phyloP scores from a whole-genome alignment of 129 eudicot genomes.

The Chrysanthemum makinoi region DNA sequence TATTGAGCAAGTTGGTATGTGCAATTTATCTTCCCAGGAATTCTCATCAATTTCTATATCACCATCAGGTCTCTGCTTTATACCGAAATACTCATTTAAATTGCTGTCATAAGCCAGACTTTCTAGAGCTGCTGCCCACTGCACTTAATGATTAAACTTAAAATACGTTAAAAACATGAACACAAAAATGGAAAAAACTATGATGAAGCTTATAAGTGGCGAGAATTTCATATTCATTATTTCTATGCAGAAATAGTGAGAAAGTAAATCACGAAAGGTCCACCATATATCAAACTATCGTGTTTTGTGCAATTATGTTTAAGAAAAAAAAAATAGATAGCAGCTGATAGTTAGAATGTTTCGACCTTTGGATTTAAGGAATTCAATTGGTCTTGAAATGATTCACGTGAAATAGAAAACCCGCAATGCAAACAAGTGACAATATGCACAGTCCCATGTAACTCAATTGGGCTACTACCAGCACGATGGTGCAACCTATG shows the following conservation, averaged over 20 bases:
- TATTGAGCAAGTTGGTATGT: slow-evolving; percentile 59
- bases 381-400: slow-evolving; percentile 83
- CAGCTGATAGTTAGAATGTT: slow-evolving; percentile 7
- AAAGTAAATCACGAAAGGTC: not conserved
- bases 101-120: slow-evolving; percentile 55
- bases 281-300: not conserved
- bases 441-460: slow-evolving; percentile 87
- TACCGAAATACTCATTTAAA: slow-evolving; percentile 69
- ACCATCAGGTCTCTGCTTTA: slow-evolving; percentile 83
- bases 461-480: slow-evolving; percentile 87
- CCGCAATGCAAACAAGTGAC: slow-evolving; percentile 83
- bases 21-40: slow-evolving; percentile 68
- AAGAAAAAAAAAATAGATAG: not conserved
- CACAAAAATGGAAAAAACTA: slow-evolving; percentile 9
- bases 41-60: slow-evolving; percentile 79
- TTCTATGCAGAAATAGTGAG: not conserved
- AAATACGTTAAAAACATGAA: not conserved
- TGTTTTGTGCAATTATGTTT: not conserved
- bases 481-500: slow-evolving; percentile 95
- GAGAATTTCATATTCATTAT: not conserved
- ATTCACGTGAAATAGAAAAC: slow-evolving; percentile 59
- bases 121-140: slow-evolving; percentile 89
- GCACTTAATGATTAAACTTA: slow-evolving; percentile 26
- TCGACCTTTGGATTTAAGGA: slow-evolving; percentile 76
- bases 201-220: not conserved